Evolutionary conservation across 1,284 basidiomycete species (phyloP), one percentile per base, ranked within the genome.

Genomic region (Garcileccinum viscosum): DNA sequence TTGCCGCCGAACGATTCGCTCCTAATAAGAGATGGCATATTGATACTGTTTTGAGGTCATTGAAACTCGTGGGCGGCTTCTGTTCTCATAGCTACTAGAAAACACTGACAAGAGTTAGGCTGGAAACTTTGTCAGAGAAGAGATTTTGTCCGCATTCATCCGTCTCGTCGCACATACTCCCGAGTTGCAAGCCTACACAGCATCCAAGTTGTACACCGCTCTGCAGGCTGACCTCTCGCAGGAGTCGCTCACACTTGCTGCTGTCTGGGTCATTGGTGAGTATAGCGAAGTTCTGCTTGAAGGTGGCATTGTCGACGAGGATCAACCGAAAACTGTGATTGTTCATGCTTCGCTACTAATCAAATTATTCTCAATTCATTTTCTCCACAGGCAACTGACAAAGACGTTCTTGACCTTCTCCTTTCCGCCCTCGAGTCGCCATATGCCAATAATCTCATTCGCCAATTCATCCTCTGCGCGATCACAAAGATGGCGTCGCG

Each of bases 11-110:
- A 81, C 88, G 96, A 62, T 99, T 95, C 78, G 97, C 98, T 3
- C 98, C 98, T 0, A 99, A 98, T 82, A 97, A 96, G 83, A 87
- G 98, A 73, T 99, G 98, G 98, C 98, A 99, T 80, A 99, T 99
- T 71, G 98, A 99, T 81, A 99, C 98, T 0, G 94, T 98, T 12
- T 84, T 99, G 66, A 89, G 98, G 30, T 95, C 97, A 2, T 84
- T 99, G 72, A 97, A 96, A 81, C 83, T 99, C 76, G 96, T 96
- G 69, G 73, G 92, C 86, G 19, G 22, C 59, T 17, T 47, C 27
- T 37, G 56, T 12, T 6, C 24, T 60, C 15, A 8, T 32, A 58
- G 22, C 11, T 4, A 19, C 24, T 5, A 27, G 22, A 2, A 40
- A 27, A 63, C 32, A 35, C 63, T 56, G 38, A 73, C 35, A 59